phyloP scores from a whole-genome alignment of 2,329 filamentous ascomycete species.

The Camptophora hylomeconis region DNA sequence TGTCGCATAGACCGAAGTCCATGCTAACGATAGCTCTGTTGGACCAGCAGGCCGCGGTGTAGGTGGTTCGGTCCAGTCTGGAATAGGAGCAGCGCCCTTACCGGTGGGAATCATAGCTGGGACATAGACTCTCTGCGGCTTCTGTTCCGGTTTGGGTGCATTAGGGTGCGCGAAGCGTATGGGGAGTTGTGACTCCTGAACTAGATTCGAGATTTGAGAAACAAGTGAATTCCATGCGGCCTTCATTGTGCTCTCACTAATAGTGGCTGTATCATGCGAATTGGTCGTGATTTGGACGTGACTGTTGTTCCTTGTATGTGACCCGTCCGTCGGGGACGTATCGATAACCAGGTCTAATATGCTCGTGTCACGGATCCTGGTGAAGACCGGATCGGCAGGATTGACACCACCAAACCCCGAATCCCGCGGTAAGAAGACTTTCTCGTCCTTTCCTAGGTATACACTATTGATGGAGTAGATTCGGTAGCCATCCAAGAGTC shows the following conservation, averaged over 20 bases:
- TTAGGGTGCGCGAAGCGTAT: slow-evolving; percentile 15
- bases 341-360: slow-evolving; percentile 64
- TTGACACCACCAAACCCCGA: slow-evolving; percentile 56
- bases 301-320: no score
- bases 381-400: slow-evolving; percentile 68
- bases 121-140: slow-evolving; percentile 25
- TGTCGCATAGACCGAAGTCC: slow-evolving; percentile 54
- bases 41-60: slow-evolving; percentile 21
- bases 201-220: slow-evolving; percentile 15
- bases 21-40: slow-evolving; percentile 40
- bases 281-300: slow-evolving; percentile 6
- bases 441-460: slow-evolving; percentile 74
- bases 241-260: slow-evolving; percentile 11
- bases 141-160: slow-evolving; percentile 8
- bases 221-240: slow-evolving; percentile 18
- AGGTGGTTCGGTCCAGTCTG: slow-evolving; percentile 41
- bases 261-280: slow-evolving; percentile 8
- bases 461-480: slow-evolving; percentile 73
- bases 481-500: slow-evolving; percentile 26
- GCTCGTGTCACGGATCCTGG: slow-evolving; percentile 58
- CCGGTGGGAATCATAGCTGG: slow-evolving; percentile 39
- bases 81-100: slow-evolving; percentile 51
- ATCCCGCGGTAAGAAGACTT: slow-evolving; percentile 64
- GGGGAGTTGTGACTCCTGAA: slow-evolving; percentile 6
- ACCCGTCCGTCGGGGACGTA: slow-evolving; percentile 20